Base-by-base conservation (phyloP, 768 basidiomycete genomes). In the Psilocybe subaeruginosa region DNA sequence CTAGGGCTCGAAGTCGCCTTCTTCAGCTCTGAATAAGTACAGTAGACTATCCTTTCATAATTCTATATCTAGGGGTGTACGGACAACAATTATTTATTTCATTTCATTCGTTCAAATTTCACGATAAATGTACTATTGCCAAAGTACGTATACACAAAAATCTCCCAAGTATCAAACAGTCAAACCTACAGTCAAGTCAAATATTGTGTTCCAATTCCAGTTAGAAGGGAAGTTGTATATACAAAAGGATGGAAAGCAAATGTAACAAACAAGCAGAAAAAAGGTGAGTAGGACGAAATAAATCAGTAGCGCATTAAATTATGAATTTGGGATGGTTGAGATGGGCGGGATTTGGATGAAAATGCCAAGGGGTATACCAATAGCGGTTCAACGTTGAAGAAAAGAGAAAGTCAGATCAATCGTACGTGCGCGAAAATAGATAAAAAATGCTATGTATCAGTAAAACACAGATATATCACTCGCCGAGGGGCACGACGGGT, bases 1-100 rank as follows among this genome's bases (percentile, higher is more conserved):
- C 82, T 98, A 45, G 95, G 95, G 4, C 78, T 98, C n/a, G 95
- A 98, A 72, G 79, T 98, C 45, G 93, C 95, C 39, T 97, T 96
- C 73, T 97, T 96, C 70, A 92, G 91, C 73, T 88, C 91, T 23
- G 80, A 75, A 56, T 75, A 69, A 65, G 41, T 43, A 43, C n/a
- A 43, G 4, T 43, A 43, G 11, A 43, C 14, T 23, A 23, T 23
- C 41, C 41, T 43, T 43, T 43, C 41, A 43, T 43, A 43, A 43
- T 43, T 16, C n/a, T 43, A 35, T 35, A 35, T 43, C 41, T 2
- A 14, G 4, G 11, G 41, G 41, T 43, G 41, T n/a, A 43, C 41
- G 11, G 1, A n/a, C 41, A 43, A 12, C 14, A 43, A 3, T 12
- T n/a, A 43, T 43, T 43, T 43, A 14, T 14, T n/a, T 16, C 11